These are phyloP conservation scores for Tubosaeta sp. DNA, from an alignment of 768 basidiomycete species.

Conservation along the genomic window DNA sequence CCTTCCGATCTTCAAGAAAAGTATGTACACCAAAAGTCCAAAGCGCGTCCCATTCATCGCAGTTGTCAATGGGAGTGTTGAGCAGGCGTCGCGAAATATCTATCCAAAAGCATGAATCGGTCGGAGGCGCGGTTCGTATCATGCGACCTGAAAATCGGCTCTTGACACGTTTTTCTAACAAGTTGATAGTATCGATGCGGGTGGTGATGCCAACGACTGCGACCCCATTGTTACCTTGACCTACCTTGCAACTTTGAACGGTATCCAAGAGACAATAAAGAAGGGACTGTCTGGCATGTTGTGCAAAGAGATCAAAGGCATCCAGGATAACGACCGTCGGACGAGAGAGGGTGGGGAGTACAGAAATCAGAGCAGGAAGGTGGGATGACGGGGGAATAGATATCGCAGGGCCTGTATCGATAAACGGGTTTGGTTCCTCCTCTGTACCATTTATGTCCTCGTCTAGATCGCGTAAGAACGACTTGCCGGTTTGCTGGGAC, in stretches of 20 bases:
- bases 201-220: slow-evolving; percentile 85
- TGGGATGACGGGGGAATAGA: slow-evolving; percentile 63
- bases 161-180: slow-evolving; percentile 95
- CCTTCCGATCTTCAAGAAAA: slow-evolving; percentile 49
- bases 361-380: slow-evolving; percentile 67
- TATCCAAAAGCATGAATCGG: slow-evolving; percentile 46
- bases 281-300: slow-evolving; percentile 87
- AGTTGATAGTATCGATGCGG: slow-evolving; percentile 81
- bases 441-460: slow-evolving; percentile 30
- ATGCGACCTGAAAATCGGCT: slow-evolving; percentile 94
- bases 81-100: slow-evolving; percentile 47
- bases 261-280: slow-evolving; percentile 96
- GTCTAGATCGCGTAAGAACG: slow-evolving; percentile 40
- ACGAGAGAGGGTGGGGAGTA: slow-evolving; percentile 75
- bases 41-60: slow-evolving; percentile 50
- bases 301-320: slow-evolving; percentile 89
- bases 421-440: slow-evolving; percentile 48
- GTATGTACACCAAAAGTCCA: slow-evolving; percentile 59
- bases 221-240: slow-evolving; percentile 58
- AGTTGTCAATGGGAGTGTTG: slow-evolving; percentile 20
- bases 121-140: slow-evolving; percentile 67
- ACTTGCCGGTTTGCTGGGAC: slow-evolving; percentile 65
- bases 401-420: slow-evolving; percentile 34
- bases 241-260: slow-evolving; percentile 76
- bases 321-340: slow-evolving; percentile 84